Conservation (phyloP, 495 filamentous ascomycete species). For the Endocarpon pusillum region DNA sequence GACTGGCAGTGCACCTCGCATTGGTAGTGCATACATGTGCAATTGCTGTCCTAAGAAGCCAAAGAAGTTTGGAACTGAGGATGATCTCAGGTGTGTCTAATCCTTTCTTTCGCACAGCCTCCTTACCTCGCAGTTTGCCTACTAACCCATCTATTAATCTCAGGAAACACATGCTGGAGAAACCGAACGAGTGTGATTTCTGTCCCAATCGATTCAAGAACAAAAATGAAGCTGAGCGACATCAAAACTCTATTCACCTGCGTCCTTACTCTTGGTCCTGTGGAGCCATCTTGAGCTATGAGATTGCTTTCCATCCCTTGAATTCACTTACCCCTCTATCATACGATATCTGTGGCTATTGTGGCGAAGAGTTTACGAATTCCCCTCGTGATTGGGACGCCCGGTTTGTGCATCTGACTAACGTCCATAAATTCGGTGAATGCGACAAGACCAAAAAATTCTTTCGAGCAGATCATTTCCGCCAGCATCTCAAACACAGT, state of each 20-base stretch:
- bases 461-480: slow-evolving; percentile 92
- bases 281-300: slow-evolving; percentile 57
- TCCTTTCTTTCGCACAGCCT: background rate
- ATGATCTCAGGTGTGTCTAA: slow-evolving; percentile 64
- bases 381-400: slow-evolving; percentile 65
- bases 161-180: slow-evolving; percentile 80
- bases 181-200: slow-evolving; percentile 84
- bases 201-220: slow-evolving; percentile 97
- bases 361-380: slow-evolving; percentile 80
- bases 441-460: slow-evolving; percentile 99
- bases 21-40: slow-evolving; percentile 53
- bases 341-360: slow-evolving; percentile 82
- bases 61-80: slow-evolving; percentile 81
- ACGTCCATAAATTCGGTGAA: slow-evolving; percentile 89
- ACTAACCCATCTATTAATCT: slow-evolving; percentile 5
- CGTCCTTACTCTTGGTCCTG: slow-evolving; percentile 97
- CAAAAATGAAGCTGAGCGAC: slow-evolving; percentile 95
- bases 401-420: slow-evolving; percentile 70
- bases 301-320: slow-evolving; percentile 75
- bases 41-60: slow-evolving; percentile 98
- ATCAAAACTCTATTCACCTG: slow-evolving; percentile 92
- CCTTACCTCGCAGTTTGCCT: background rate
- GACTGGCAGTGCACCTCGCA: too few relatives aligned
- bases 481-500: slow-evolving; percentile 95
- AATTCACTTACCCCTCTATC: slow-evolving; percentile 21